phyloP scores from a whole-genome alignment of 306 rosid species.

The Cucurbita pepo region DNA sequence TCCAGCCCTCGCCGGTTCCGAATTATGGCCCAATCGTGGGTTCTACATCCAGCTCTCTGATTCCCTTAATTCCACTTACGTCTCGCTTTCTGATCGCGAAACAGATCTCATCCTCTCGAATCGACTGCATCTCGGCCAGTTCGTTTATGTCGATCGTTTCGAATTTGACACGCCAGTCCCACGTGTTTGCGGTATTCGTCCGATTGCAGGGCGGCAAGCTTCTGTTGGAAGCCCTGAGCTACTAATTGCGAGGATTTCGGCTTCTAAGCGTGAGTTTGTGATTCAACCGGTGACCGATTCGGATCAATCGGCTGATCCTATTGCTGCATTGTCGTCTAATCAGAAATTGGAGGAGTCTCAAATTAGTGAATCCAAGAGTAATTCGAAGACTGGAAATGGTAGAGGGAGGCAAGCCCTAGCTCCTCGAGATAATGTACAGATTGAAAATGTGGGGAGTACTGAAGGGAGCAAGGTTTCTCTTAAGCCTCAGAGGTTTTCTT shows the following conservation, averaged over 20 bases:
- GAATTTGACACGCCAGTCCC: constrained; percentile 67
- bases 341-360: constrained; percentile 15
- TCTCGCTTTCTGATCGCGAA: constrained; percentile 63
- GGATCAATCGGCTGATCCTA: constrained; percentile 42
- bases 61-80: constrained; percentile 84
- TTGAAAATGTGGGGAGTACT: constrained; percentile 9
- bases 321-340: constrained; percentile 35
- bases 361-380: constrained; percentile 9
- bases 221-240: constrained; percentile 65
- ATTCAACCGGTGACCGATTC: constrained; percentile 72
- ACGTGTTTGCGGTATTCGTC: constrained; percentile 47
- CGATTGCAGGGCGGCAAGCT: constrained; percentile 65
- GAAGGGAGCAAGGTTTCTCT: constrained; percentile 15
- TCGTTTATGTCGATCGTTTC: constrained; percentile 69
- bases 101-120: constrained; percentile 73
- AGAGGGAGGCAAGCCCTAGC: constrained; percentile 49
- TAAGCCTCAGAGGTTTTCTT: constrained; percentile 55
- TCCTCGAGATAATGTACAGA: constrained; percentile 37
- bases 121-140: constrained; percentile 80
- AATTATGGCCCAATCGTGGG: constrained; percentile 78
- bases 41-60: constrained; percentile 90
- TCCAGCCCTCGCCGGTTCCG: constrained; percentile 76
- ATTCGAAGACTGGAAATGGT: constrained; percentile 19
- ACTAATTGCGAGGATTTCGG: constrained; percentile 39
- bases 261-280: constrained; percentile 46